Evolutionary conservation across 805 yeast genomes (phyloP).

Genomic region (Candida xyloterini): DNA sequence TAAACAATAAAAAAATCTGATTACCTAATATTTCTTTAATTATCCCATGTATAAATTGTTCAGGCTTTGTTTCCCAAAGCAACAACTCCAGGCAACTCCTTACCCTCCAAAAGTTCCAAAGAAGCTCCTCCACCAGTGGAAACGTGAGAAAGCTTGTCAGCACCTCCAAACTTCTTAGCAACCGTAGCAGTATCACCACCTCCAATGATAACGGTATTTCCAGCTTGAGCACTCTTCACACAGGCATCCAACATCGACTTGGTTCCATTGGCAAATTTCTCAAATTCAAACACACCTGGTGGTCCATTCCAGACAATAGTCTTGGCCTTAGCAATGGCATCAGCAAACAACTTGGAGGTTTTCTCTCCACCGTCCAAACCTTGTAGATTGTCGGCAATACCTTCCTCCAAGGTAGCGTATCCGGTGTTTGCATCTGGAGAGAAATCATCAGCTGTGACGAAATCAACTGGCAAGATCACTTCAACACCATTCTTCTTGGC

Average conservation of each 20-base stretch:
- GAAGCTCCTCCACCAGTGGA: slow-evolving; percentile 99
- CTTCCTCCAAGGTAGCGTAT: slow-evolving; percentile 80
- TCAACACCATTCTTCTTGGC: slow-evolving; percentile 96
- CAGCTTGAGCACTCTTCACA: slow-evolving; percentile 80
- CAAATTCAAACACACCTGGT: slow-evolving; percentile 99
- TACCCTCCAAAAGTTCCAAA: slow-evolving; percentile 97
- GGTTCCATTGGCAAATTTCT: slow-evolving; percentile 87
- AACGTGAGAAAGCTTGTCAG: slow-evolving; percentile 94
- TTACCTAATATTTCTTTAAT: background rate
- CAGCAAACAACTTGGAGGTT: slow-evolving; percentile 74
- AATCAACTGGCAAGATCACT: slow-evolving; percentile 92
- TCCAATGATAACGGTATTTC: slow-evolving; percentile 95
- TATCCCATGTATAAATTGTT: background rate
- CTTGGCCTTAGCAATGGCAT: slow-evolving; percentile 87
- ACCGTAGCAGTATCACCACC: slow-evolving; percentile 99
- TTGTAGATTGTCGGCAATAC: slow-evolving; percentile 93
- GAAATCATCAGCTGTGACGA: slow-evolving; percentile 92
- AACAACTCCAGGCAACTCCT: slow-evolving; percentile 94
- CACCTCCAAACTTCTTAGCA: slow-evolving; percentile 96
- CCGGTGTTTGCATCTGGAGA: slow-evolving; percentile 86
- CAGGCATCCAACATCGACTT: slow-evolving; percentile 85
- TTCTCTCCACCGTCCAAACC: slow-evolving; percentile 96
- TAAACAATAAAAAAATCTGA: slow-evolving; percentile 1
- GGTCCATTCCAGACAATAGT: slow-evolving; percentile 99
- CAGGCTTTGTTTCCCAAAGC: slow-evolving; percentile 21